Evolutionary conservation across 2,329 filamentous ascomycete genomes (phyloP).

Genomic region (Torrubiellomyces zombiae): DNA sequence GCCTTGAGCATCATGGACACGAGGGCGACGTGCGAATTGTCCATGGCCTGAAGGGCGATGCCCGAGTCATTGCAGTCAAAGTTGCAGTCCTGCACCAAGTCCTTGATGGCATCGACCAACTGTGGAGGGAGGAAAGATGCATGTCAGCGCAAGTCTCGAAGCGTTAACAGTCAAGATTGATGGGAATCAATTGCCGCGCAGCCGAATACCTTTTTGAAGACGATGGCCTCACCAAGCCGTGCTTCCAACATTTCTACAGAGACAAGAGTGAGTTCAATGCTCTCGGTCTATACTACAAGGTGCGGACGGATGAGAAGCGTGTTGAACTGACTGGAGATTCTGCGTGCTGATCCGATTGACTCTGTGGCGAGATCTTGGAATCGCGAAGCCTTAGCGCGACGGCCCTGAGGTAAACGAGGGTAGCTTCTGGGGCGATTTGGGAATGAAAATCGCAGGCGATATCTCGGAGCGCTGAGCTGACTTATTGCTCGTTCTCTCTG

Average conservation of each 20-base stretch:
- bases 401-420: too few species aligned
- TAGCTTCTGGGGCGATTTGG: too few species aligned
- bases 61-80: slow-evolving; percentile 99
- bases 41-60: slow-evolving; percentile 97
- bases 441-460: too few species aligned
- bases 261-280: too few species aligned
- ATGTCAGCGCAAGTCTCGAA: neutral
- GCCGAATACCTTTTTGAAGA: slow-evolving; percentile 86
- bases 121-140: slow-evolving; percentile 17
- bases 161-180: neutral
- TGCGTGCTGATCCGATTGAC: too few species aligned
- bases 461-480: too few species aligned
- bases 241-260: slow-evolving; percentile 76
- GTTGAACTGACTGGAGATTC: too few species aligned
- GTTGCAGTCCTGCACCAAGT: slow-evolving; percentile 98
- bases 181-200: too few species aligned
- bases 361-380: too few species aligned
- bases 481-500: too few species aligned
- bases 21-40: slow-evolving; percentile 97
- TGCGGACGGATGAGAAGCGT: too few species aligned
- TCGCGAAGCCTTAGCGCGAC: too few species aligned
- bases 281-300: neutral
- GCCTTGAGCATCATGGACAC: slow-evolving; percentile 98
- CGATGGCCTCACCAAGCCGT: slow-evolving; percentile 81
- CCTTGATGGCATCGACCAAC: slow-evolving; percentile 98